Evolutionary conservation across 176 grass and related monocot genomes (phyloP), one percentile per base, ranked within the genome.

Genomic region (Secale cereale): DNA sequence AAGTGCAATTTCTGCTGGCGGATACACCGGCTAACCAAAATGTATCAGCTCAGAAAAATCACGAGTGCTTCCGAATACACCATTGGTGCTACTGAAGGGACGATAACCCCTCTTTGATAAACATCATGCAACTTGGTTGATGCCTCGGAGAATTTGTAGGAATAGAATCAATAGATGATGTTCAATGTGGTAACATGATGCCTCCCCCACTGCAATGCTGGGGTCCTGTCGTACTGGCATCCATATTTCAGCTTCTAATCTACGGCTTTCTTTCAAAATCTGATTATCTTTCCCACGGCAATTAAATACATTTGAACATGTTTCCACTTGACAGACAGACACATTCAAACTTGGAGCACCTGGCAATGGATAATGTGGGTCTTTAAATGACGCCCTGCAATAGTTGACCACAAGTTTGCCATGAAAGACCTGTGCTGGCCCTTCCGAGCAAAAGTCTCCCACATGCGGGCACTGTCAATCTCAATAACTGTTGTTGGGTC

Each of bases 301-400:
- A 74, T 19, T 11, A 31, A 73, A 45, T 45, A 64, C 50, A 79
- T 43, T 16, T 23, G 23, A 77, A 28, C 25, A 72, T 90, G 29
- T 35, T 80, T 82, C 65, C 17, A 50, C 65, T 82, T 78, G 56
- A 63, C 59, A 54, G 29, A 82, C 27, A 39, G 20, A 33, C 32
- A 83, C 43, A 23, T 56, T 90, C 82, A 91, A 79, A 88, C 87
- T 65, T 93, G 95, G 77, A 98, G 91, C 76, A 98, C 93, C 54
- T 98, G 95, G 64, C 95, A 98, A 65, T 98, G 91, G 23, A 95
- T 86, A 59, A 98, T 95, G 65, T 92, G 87, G 23, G 77, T 87
- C 82, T 89, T 91, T 63, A 89, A 57, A 69, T 77, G 84, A 54
- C 85, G 85, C 31, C 93, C 91, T 56, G 85, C 83, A 77, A 98